Evolutionary conservation across 192 early-diverging fungal genomes (phyloP), one percentile per base, ranked within the genome.

Genomic region (Backusella liffmaniae): DNA sequence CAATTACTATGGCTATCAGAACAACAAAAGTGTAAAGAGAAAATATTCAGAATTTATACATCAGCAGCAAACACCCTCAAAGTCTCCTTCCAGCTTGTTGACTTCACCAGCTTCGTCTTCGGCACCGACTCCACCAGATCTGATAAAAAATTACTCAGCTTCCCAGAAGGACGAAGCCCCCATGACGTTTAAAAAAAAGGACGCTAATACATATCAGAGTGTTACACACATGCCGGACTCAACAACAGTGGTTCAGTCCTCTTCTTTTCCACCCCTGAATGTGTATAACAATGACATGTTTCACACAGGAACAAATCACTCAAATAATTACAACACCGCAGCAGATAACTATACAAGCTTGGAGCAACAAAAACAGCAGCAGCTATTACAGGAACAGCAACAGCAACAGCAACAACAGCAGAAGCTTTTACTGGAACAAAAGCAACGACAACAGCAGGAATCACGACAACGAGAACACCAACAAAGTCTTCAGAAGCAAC

Each of bases 41-140:
- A 69, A 69, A 69, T 69, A 37, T 37, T 69, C 67, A 41, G 67
- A 69, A 12, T 69, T 69, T 37, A 41, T 37, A 12, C 56, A n/a
- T 49, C 18, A 49, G 18, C 46, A 29, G 10, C 21, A 62, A 29
- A 62, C 56, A 29, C 16, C 66, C 2, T 66, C 66, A 18, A 35
- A 66, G 16, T 16, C 66, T 67, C 35, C 21, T 3, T 32, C 66
- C 35, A 67, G 35, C 29, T 16, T 67, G 16, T 4, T 62, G 4
- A 10, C 56, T 29, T 62, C 56, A 62, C 56, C 56, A 62, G 4
- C 56, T 12, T 62, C 42, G 4, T 44, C 42, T 16, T 16, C 42
- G 42, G 42, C 42, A 15, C 42, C 26, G 26, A 62, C 9, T 29
- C 21, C 56, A 26, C 56, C 56, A 62, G 56, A 62, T 62, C 56